A percentile compares a stretch with the other conserved stretches of the same genome.
phyloP scores from a whole-genome alignment of 1,284 basidiomycete genomes.

The Naganishia cerealis region DNA sequence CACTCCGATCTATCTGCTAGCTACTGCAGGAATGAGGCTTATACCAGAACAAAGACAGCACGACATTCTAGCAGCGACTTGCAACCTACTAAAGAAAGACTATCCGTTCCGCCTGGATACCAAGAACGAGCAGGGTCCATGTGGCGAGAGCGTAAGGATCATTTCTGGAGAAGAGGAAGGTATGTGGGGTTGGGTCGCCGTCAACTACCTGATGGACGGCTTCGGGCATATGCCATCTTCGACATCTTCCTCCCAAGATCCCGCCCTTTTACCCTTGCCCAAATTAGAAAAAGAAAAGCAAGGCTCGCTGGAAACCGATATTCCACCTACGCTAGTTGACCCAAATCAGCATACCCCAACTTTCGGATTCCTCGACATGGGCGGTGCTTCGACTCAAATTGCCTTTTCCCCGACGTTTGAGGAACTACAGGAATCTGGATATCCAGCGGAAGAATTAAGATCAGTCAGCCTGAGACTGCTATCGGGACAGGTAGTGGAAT shows the following conservation, averaged over 20 bases:
- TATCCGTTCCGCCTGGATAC: slow-evolving; percentile 58
- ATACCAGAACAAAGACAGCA: slow-evolving; percentile 69
- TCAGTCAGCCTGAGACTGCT: slow-evolving; percentile 79
- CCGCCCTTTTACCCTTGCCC: slow-evolving; percentile 28
- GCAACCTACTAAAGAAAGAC: slow-evolving; percentile 69
- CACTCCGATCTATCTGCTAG: slow-evolving; percentile 90
- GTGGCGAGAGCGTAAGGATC: slow-evolving; percentile 84
- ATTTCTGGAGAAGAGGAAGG: slow-evolving; percentile 99
- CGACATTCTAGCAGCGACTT: slow-evolving; percentile 72
- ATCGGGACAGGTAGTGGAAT: slow-evolving; percentile 79
- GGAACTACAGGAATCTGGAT: slow-evolving; percentile 58
- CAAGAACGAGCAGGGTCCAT: slow-evolving; percentile 67
- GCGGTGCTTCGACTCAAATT: slow-evolving; percentile 96
- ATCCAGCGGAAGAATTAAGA: slow-evolving; percentile 64
- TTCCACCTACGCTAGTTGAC: slow-evolving; percentile 50
- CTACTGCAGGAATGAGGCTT: slow-evolving; percentile 96
- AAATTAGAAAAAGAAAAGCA: slow-evolving; percentile 21
- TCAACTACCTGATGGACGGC: slow-evolving; percentile 99
- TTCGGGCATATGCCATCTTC: slow-evolving; percentile 62
- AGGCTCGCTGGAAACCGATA: slow-evolving; percentile 37
- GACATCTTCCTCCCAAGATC: slow-evolving; percentile 40
- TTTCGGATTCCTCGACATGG: slow-evolving; percentile 98
- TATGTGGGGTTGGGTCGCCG: slow-evolving; percentile 96
- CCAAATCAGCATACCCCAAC: slow-evolving; percentile 63
- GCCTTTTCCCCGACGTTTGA: slow-evolving; percentile 73